Percentiles rank a stretch among this genome's conserved stretches.
Conservation (phyloP, 495 filamentous ascomycete species). For the Aspergillus bertholletiae region DNA sequence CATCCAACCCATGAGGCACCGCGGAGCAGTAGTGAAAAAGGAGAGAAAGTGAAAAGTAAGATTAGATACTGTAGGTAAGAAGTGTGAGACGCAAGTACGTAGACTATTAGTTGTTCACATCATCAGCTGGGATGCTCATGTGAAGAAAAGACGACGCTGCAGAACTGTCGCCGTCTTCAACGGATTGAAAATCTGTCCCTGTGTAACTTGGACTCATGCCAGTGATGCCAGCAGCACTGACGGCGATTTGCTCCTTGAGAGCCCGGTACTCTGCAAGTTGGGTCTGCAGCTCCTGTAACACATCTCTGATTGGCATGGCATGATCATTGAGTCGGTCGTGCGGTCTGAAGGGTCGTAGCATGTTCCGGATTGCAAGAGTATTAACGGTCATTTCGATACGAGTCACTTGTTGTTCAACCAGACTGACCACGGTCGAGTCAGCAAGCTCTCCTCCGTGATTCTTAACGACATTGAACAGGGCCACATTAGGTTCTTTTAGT, state of each 20-base stretch:
- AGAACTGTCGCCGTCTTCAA: conserved; percentile 24
- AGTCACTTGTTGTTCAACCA: conserved; percentile 91
- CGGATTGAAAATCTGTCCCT: conserved; percentile 14
- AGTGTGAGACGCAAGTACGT: neutral
- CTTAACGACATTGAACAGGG: conserved; percentile 79
- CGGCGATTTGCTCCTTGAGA: conserved; percentile 45
- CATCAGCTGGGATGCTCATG: conserved; percentile 17
- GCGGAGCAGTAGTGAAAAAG: conserved; percentile 16
- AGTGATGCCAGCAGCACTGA: conserved; percentile 28
- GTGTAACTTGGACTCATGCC: conserved; percentile 17
- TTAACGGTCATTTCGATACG: conserved; percentile 75
- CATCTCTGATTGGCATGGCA: conserved; percentile 49
- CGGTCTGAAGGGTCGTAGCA: conserved; percentile 51
- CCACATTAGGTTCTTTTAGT: conserved; percentile 71
- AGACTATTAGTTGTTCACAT: conserved; percentile 5
- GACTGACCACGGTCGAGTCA: conserved; percentile 76
- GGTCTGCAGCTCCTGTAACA: conserved; percentile 44
- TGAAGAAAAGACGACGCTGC: conserved; percentile 32
- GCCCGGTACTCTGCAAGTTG: conserved; percentile 49
- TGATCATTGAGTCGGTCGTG: conserved; percentile 45
- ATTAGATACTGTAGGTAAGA: neutral
- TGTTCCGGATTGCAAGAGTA: conserved; percentile 62
- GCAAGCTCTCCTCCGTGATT: conserved; percentile 80
- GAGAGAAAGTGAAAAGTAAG: conserved; percentile 11
- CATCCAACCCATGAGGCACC: conserved; percentile 25